phyloP scores from a whole-genome alignment of 768 basidiomycete species.

The Collybia nuda region DNA sequence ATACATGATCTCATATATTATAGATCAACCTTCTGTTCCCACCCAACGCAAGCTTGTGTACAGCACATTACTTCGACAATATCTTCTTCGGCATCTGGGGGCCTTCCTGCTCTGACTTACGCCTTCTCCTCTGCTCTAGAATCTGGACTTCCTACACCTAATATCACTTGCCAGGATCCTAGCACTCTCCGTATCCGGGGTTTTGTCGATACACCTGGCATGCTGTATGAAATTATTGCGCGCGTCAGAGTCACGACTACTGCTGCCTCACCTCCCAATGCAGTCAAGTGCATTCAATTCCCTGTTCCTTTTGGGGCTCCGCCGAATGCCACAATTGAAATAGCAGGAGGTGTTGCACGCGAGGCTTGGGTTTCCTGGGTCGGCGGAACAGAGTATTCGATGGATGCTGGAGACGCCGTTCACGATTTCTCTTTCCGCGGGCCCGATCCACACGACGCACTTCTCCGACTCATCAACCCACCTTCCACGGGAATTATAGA shows the following conservation, averaged over 20 bases:
- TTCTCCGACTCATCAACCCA: constrained; percentile 38
- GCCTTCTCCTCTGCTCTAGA: constrained; percentile 47
- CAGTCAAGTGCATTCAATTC: constrained; percentile 28
- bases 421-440: constrained; percentile 65
- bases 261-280: constrained; percentile 11
- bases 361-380: constrained; percentile 72
- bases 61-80: constrained; percentile 47
- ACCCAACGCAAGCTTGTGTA: constrained; percentile 60
- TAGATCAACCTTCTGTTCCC: constrained; percentile 59
- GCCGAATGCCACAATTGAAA: constrained; percentile 45
- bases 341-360: constrained; percentile 37
- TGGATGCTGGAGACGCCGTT: constrained; percentile 56
- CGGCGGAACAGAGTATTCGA: constrained; percentile 71
- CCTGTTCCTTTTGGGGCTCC: constrained; percentile 28
- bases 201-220: constrained; percentile 44
- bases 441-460: constrained; percentile 51
- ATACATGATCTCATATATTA: neutral
- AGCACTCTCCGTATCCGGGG: constrained; percentile 58
- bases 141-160: constrained; percentile 50
- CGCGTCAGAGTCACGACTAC: constrained; percentile 31
- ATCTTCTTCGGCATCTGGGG: constrained; percentile 2
- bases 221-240: constrained; percentile 68
- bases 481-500: constrained; percentile 14
- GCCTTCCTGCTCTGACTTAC: constrained; percentile 43
- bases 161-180: constrained; percentile 58